Percentiles rank a stretch among this genome's conserved stretches.
These are phyloP conservation scores for Eucalyptus marginata DNA, from an alignment of 345 rosid species.

Conservation along the genomic window DNA sequence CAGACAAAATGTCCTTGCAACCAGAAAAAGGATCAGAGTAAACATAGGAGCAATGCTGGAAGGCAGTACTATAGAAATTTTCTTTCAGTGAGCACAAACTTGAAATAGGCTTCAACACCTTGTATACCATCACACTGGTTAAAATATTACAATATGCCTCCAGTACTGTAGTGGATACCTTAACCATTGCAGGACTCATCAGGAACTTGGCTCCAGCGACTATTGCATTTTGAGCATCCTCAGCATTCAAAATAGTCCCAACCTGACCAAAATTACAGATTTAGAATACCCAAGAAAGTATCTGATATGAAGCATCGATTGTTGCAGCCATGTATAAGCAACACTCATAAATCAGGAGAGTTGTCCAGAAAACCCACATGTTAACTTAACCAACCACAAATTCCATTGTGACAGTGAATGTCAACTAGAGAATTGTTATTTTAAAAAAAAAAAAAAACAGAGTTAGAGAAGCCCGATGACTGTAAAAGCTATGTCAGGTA, in stretches of 20 bases:
- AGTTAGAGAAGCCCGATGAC: background rate
- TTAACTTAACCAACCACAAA: background rate
- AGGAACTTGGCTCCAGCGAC: conserved; percentile 43
- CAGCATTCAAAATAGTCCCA: conserved; percentile 32
- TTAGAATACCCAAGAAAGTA: background rate
- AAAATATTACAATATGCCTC: background rate
- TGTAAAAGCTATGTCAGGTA: background rate
- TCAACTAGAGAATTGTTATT: background rate
- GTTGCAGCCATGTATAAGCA: background rate
- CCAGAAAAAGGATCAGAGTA: background rate
- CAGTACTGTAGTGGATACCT: conserved; percentile 6
- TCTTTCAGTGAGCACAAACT: background rate
- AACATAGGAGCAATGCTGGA: background rate
- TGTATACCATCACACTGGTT: background rate
- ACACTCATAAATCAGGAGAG: background rate
- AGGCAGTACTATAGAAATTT: background rate
- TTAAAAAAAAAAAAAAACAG: background rate
- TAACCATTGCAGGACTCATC: conserved; percentile 43
- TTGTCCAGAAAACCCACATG: background rate
- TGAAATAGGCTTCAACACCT: background rate
- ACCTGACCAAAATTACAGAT: conserved; percentile 14
- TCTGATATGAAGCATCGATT: background rate
- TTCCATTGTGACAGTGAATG: background rate
- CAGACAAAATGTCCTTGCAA: conserved; percentile 29
- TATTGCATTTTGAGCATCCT: conserved; percentile 31